Conservation (phyloP, 495 filamentous ascomycete genomes). For the Aspergillus ellipticus region DNA sequence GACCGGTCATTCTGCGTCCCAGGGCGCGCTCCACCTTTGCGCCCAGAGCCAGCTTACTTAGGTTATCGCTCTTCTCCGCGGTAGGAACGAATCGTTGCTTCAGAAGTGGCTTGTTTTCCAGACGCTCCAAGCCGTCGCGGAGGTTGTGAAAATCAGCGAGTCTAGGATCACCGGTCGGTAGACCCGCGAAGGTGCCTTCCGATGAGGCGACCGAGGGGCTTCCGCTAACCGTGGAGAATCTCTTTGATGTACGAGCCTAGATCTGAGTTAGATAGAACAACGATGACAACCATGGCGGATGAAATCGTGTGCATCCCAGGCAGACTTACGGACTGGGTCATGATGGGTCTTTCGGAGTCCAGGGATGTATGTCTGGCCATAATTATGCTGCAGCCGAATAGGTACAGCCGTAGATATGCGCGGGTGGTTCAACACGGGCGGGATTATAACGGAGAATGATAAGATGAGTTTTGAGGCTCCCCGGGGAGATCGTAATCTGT, state of each 20-base stretch:
- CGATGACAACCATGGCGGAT: neutral
- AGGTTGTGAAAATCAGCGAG: constrained; percentile 74
- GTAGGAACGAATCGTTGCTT: constrained; percentile 82
- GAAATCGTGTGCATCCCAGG: constrained; percentile 5
- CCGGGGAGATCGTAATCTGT: neutral
- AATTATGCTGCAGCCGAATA: neutral
- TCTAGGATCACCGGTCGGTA: constrained; percentile 54
- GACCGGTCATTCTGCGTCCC: constrained; percentile 79
- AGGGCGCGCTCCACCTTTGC: constrained; percentile 94
- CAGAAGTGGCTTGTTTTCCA: constrained; percentile 84
- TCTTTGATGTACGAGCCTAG: constrained; percentile 66
- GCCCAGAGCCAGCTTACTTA: constrained; percentile 86
- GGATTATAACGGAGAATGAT: neutral
- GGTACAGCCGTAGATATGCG: neutral
- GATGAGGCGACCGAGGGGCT: constrained; percentile 68
- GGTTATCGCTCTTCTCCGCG: constrained; percentile 75
- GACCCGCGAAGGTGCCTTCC: constrained; percentile 56
- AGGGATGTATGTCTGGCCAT: constrained; percentile 64
- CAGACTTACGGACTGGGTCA: constrained; percentile 66
- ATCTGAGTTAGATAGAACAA: constrained; percentile 14
- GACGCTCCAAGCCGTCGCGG: constrained; percentile 76
- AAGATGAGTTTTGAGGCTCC: neutral
- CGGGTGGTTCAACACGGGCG: neutral
- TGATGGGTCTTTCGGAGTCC: constrained; percentile 73
- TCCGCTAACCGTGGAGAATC: constrained; percentile 78